Evolutionary conservation across 2,329 filamentous ascomycete species (phyloP).

Genomic region (Talaromyces atroroseus): DNA sequence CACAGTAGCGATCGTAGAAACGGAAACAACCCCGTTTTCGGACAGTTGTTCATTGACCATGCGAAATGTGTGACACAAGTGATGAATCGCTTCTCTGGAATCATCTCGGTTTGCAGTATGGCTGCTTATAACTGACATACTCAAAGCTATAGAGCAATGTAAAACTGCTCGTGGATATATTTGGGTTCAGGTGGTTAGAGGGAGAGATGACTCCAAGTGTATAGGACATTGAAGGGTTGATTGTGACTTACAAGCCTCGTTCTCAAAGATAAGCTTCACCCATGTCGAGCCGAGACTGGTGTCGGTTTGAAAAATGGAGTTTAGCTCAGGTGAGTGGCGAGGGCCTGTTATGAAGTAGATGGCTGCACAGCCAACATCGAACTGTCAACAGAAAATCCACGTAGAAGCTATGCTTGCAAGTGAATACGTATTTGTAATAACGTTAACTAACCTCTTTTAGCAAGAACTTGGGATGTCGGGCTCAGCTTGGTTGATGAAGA

Average conservation of each 20-base stretch:
- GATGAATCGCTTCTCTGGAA: constrained; percentile 1
- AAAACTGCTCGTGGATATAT: constrained; percentile 2
- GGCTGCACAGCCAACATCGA: not conserved
- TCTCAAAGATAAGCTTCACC: constrained; percentile 9
- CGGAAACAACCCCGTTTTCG: not conserved
- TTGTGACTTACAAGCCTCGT: constrained; percentile 10
- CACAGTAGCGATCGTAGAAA: constrained; percentile 10
- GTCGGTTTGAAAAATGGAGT: constrained; percentile 1
- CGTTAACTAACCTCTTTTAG: constrained; percentile 4
- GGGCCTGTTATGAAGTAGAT: constrained; percentile 10
- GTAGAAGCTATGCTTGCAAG: not conserved
- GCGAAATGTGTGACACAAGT: constrained; percentile 10
- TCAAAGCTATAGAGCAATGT: constrained; percentile 12
- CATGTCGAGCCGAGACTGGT: not conserved
- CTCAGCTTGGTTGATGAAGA: constrained; percentile 1
- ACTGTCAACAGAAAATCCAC: not conserved
- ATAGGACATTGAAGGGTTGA: not conserved
- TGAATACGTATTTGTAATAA: not conserved
- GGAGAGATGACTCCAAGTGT: not conserved
- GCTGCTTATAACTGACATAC: not conserved
- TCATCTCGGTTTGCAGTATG: not conserved
- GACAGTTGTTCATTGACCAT: constrained; percentile 13
- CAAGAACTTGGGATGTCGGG: constrained; percentile 1
- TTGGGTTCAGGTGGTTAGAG: not conserved
- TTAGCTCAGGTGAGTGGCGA: constrained; percentile 7